Evolutionary conservation across 106 monocot genomes (phyloP), one percentile per base, ranked within the genome.

Genomic region (Amphibolis antarctica): DNA sequence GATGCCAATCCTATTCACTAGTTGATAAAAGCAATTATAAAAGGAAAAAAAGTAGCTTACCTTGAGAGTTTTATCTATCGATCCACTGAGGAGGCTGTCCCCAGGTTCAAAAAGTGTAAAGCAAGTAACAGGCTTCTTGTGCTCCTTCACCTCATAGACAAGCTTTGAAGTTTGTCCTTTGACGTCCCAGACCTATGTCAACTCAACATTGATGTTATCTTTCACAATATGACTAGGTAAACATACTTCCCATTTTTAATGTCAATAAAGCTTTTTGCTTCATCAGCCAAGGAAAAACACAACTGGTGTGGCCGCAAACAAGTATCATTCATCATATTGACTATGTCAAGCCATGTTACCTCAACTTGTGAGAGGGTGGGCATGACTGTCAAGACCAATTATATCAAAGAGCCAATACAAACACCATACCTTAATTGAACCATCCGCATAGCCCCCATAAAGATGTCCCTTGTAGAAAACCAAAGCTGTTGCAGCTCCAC

Each of bases 41-140:
- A n/a, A 54, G 30, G 7, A 36, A 36, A 36, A 36, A 36, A 36
- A 4, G 2, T 48, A 1, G 75, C 19, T 52, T 85, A 98, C 96
- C 76, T 78, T 80, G 61, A 98, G 53, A 29, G 96, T 84, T 79
- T 79, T 90, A 63, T 98, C 96, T 2, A 69, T 21, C 0, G 96
- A 98, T 73, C 96, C 96, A 69, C 86, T 98, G 70, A 98, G 58
- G 61, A 98, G 90, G 50, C 75, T 79, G 28, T 85, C 80, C 18
- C 82, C 82, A 64, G 77, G 69, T 65, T 80, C 87, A 54, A 66
- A 82, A 66, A 91, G 58, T 24, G 80, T n/a, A 55, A 98, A 90
- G 67, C 86, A 98, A 76, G 86, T 90, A 20, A 98, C 76, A 4
- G 76, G 15, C 55, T 51, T 90, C 55, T 77, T 90, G 65, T 98